phyloP scores from a whole-genome alignment of 2,329 filamentous ascomycete species.

The Fusarium odoratissimum region DNA sequence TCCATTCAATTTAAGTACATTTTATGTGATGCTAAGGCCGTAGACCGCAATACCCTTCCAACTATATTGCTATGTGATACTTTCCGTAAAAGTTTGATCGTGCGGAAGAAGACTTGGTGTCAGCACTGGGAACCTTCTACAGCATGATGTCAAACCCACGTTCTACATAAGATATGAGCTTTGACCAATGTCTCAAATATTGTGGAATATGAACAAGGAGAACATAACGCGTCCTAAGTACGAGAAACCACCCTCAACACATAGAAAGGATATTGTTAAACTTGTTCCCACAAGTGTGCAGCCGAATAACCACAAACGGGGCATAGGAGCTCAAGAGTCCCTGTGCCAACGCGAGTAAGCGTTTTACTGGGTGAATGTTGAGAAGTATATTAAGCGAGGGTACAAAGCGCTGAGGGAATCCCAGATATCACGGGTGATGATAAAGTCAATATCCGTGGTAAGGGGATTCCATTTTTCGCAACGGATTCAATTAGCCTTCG shows the following conservation, averaged over 20 bases:
- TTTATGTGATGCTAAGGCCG: not conserved
- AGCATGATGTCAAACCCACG: fast-evolving
- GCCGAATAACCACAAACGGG: fast-evolving
- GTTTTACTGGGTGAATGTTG: not conserved
- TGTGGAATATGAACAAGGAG: not conserved
- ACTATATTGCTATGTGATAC: not conserved
- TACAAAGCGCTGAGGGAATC: not conserved
- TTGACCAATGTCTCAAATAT: not conserved
- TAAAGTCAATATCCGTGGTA: fast-evolving
- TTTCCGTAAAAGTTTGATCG: too few species aligned
- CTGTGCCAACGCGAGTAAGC: not conserved
- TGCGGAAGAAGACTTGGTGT: too few species aligned
- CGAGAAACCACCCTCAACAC: not conserved
- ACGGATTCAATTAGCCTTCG: fast-evolving
- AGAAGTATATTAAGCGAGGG: fast-evolving
- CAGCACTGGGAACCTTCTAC: not conserved
- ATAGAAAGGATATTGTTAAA: fast-evolving
- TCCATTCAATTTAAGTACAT: fast-evolving
- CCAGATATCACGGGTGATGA: fast-evolving
- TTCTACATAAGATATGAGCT: not conserved
- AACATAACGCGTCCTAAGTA: not conserved
- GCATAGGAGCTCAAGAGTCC: not conserved
- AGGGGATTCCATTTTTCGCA: fast-evolving
- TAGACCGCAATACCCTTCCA: not conserved
- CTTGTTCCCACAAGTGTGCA: fast-evolving